Conservation (phyloP, 805 yeast genomes). For the Candida xiaguanensis region DNA sequence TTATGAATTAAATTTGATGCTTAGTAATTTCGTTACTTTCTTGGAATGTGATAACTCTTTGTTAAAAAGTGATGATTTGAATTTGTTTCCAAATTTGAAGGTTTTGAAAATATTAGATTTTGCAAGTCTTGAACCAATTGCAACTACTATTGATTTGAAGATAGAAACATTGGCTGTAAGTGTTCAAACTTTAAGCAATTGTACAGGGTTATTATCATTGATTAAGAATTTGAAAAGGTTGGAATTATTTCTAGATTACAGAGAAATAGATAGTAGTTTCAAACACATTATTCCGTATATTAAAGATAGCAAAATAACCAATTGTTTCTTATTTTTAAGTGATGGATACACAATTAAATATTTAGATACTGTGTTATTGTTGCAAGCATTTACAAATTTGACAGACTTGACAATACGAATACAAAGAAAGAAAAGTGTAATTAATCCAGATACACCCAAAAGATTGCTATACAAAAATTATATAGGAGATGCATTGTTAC, state of each 20-base stretch:
- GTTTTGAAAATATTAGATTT: constrained; percentile 20
- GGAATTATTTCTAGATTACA: constrained; percentile 8
- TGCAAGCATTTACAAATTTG: background rate
- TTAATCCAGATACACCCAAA: constrained; percentile 1
- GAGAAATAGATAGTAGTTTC: background rate
- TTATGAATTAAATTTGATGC: constrained; percentile 14
- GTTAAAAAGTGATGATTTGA: constrained; percentile 13
- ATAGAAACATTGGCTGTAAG: constrained; percentile 17
- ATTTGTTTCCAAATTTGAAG: constrained; percentile 16
- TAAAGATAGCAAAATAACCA: background rate
- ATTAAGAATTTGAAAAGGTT: background rate
- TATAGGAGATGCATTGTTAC: constrained; percentile 5
- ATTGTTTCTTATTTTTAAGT: constrained; percentile 5
- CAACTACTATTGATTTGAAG: background rate
- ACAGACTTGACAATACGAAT: constrained; percentile 2
- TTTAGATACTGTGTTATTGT: constrained; percentile 6
- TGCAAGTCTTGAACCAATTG: background rate
- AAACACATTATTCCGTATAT: background rate
- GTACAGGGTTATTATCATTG: background rate
- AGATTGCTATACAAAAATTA: constrained; percentile 4
- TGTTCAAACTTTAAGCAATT: constrained; percentile 11
- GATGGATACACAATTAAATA: constrained; percentile 6
- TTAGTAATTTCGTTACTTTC: constrained; percentile 17
- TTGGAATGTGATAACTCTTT: constrained; percentile 22
- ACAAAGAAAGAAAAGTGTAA: constrained; percentile 3